Base-by-base conservation (phyloP, 2,329 filamentous ascomycete genomes). In the Aspergillus sp. region DNA sequence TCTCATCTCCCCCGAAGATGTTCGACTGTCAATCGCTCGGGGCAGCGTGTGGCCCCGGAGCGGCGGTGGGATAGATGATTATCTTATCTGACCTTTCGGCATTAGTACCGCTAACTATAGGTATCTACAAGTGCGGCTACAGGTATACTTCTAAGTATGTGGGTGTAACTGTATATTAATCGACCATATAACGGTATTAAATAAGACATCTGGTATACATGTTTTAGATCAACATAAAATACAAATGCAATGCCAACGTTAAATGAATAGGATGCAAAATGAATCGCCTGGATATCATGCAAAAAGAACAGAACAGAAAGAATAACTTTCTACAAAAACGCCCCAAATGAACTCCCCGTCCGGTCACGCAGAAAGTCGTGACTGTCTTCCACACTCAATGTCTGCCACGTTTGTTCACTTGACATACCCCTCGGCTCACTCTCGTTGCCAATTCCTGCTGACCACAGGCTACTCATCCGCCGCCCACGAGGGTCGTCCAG, bases 401-500 rank as follows among this genome's bases (percentile, higher is more conserved):
- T 39, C 37, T 19, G 15, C 37, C 37, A 39, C 4, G 15, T 20
- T 19, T 30, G 25, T 30, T 39, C 37, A 27, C 42, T 33, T 15
- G 42, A 32, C 27, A 30, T 13, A 6, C 42, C 32, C 27, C 15
- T 37, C 37, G n/a, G 44, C 37, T 30, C 30, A 42, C 39, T 41
- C 43, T 44, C 47, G 43, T 51, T 57, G 37, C 55, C 60, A 42
- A 43, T 52, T n/a, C 50, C 59, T 25, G 49, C 51, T 30, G 50
- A 47, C 43, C 49, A 57, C 23, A 58, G 48, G 41, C 59, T 41
- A 45, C 58, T 62, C 52, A 56, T 50, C 13, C 56, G 54, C 2
- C 52, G 58, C 19, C 49, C 33, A 27, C 49, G 53, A 15, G 25
- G 10, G 25, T 49, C 42, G 12, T 59, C 56, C 5, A 51, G 41